Evolutionary conservation across 2,329 filamentous ascomycete genomes (phyloP).

Genomic region (Beauveria scarabaeidicola): DNA sequence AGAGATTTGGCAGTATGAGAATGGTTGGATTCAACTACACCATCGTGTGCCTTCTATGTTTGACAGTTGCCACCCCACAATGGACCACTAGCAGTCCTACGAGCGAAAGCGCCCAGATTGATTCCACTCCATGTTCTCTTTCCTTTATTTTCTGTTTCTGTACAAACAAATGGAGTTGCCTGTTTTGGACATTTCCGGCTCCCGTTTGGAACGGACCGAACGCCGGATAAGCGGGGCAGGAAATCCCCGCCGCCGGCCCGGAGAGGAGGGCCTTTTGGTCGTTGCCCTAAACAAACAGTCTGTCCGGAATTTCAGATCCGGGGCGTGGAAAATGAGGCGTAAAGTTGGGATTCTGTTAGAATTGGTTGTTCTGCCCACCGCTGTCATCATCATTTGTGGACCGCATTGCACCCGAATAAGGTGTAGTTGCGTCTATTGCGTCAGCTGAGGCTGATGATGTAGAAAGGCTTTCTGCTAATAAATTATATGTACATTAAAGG

Average conservation of each 20-base stretch:
- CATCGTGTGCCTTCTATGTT: not conserved
- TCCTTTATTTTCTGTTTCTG: not conserved
- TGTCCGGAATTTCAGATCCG: not conserved
- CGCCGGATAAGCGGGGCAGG: not conserved
- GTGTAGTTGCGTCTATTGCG: not conserved
- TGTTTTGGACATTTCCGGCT: not conserved
- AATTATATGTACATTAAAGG: not conserved
- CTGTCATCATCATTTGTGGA: not conserved
- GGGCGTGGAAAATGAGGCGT: not conserved
- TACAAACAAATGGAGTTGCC: not conserved
- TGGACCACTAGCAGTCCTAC: not conserved
- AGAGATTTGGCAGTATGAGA: not conserved
- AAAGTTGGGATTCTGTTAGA: not conserved
- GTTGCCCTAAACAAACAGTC: not conserved
- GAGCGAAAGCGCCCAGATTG: not conserved
- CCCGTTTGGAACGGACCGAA: not conserved
- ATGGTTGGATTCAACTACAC: not conserved
- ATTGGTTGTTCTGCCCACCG: not conserved
- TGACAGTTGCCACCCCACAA: not conserved
- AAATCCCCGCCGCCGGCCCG: not conserved
- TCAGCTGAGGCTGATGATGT: not conserved
- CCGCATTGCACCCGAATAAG: not conserved
- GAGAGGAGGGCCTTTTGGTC: not conserved
- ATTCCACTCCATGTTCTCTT: not conserved
- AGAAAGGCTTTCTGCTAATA: not conserved